These are phyloP conservation scores for Akanthomyces lecanii DNA, from an alignment of 2,329 filamentous ascomycete genomes.

Conservation along the genomic window DNA sequence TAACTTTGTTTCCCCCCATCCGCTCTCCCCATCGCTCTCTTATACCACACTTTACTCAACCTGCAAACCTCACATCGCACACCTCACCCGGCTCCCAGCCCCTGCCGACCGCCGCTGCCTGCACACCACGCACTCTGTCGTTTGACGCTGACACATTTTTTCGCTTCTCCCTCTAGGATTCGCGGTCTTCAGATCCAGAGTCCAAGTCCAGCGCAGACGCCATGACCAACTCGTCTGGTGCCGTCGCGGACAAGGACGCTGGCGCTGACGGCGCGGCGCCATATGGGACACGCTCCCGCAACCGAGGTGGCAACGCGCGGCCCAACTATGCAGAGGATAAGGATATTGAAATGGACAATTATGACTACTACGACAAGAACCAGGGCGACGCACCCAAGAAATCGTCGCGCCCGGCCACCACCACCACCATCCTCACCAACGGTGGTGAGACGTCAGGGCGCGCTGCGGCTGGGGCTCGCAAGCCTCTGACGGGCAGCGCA, in stretches of 20 bases:
- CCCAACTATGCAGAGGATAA: conserved; percentile 94
- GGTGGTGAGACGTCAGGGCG: conserved; percentile 29
- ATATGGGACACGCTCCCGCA: conserved; percentile 92
- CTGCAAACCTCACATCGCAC: conserved; percentile 5
- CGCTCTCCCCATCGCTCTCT: conserved; percentile 5
- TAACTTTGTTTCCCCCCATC: conserved; percentile 22
- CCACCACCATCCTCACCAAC: conserved; percentile 31
- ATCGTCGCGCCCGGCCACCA: conserved; percentile 43
- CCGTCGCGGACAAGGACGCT: conserved; percentile 44
- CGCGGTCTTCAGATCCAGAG: conserved; percentile 32
- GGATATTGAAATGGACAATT: conserved; percentile 81
- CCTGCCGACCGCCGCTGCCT: background rate
- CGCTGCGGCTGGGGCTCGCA: conserved; percentile 37
- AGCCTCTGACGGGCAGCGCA: conserved; percentile 24
- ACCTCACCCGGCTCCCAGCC: conserved; percentile 1
- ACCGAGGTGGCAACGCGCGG: conserved; percentile 73
- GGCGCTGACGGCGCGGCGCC: conserved; percentile 55
- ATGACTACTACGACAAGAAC: conserved; percentile 62
- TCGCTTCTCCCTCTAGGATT: conserved; percentile 27
- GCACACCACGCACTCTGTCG: background rate
- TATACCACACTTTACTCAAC: conserved; percentile 9
- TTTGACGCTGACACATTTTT: conserved; percentile 16
- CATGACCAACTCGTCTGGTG: conserved; percentile 46
- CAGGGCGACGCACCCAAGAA: conserved; percentile 54
- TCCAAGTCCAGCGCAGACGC: conserved; percentile 32